Conservation (phyloP, 2,329 filamentous ascomycete species). For the Thyridium curvatum region DNA sequence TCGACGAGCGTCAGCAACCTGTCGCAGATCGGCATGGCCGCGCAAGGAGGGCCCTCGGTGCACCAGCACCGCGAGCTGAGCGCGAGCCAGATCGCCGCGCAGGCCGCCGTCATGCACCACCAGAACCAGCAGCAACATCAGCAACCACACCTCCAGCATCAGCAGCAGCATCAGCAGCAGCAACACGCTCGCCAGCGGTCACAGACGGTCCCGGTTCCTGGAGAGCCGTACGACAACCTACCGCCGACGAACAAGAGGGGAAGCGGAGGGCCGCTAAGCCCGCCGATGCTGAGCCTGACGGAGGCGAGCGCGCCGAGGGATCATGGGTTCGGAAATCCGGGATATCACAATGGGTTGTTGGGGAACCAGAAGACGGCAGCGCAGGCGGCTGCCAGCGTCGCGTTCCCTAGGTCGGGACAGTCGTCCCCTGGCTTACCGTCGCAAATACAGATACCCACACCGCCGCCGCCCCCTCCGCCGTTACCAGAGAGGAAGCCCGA, state of each 20-base stretch:
- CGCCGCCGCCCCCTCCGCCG: slow-evolving; percentile 29
- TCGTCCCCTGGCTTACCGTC: slow-evolving; percentile 38
- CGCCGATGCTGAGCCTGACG: slow-evolving; percentile 57
- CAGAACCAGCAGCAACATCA: slow-evolving; percentile 30
- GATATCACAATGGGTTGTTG: slow-evolving; percentile 55
- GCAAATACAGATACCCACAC: slow-evolving; percentile 18
- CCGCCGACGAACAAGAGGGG: slow-evolving; percentile 27
- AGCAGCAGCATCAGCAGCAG: slow-evolving; percentile 35
- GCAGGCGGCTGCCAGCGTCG: slow-evolving; percentile 66
- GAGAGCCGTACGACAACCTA: slow-evolving; percentile 31
- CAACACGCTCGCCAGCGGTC: slow-evolving; percentile 59
- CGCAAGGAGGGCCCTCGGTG: slow-evolving; percentile 15
- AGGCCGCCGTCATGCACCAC: slow-evolving; percentile 67
- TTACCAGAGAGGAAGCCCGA: slow-evolving; percentile 58
- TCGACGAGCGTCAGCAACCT: slow-evolving; percentile 52
- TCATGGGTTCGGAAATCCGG: slow-evolving; percentile 40
- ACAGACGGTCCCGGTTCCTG: slow-evolving; percentile 61
- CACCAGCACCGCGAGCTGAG: slow-evolving; percentile 32
- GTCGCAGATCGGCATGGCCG: slow-evolving; percentile 40
- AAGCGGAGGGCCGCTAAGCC: slow-evolving; percentile 46
- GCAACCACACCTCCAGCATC: slow-evolving; percentile 44
- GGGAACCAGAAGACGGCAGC: slow-evolving; percentile 59
- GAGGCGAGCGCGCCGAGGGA: slow-evolving; percentile 59
- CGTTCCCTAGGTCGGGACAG: slow-evolving; percentile 60
- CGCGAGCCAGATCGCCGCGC: slow-evolving; percentile 75